phyloP scores from a whole-genome alignment of 2,329 filamentous ascomycete genomes.

The Pseudogymnoascus sp. region DNA sequence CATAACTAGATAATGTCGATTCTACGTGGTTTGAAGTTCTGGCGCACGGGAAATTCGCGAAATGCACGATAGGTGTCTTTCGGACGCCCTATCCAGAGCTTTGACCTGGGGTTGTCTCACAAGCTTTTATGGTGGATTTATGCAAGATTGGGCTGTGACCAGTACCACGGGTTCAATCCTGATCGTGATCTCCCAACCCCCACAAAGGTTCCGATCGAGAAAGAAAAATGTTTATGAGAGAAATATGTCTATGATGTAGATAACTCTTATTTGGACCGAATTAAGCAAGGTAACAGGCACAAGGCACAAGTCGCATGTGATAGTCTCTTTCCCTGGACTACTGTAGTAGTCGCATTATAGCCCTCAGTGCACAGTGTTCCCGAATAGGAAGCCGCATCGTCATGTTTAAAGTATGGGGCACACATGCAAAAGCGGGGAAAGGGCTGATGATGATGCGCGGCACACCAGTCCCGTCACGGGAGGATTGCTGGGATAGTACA shows the following conservation, averaged over 20 bases:
- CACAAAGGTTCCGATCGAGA: neutral
- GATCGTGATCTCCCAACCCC: neutral
- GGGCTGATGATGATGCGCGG: neutral
- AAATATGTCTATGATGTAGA: neutral
- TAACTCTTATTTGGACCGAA: neutral
- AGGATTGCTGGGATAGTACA: neutral
- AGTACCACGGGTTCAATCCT: neutral
- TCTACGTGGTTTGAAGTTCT: neutral
- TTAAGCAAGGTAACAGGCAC: neutral
- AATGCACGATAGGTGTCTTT: neutral
- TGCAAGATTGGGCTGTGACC: neutral
- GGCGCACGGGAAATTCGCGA: neutral
- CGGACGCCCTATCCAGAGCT: neutral
- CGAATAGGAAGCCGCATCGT: conserved; percentile 5
- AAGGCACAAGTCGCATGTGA: neutral
- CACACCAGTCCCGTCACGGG: neutral
- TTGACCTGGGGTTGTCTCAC: neutral
- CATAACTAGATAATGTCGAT: neutral
- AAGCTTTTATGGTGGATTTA: conserved; percentile 6
- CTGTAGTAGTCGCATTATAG: neutral
- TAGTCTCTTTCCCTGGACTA: neutral
- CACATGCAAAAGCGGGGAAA: neutral
- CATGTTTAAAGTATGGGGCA: conserved; percentile 8
- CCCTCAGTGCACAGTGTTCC: neutral
- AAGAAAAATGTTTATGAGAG: neutral